phyloP scores from a whole-genome alignment of 768 basidiomycete genomes.

The Astraeus odoratus region DNA sequence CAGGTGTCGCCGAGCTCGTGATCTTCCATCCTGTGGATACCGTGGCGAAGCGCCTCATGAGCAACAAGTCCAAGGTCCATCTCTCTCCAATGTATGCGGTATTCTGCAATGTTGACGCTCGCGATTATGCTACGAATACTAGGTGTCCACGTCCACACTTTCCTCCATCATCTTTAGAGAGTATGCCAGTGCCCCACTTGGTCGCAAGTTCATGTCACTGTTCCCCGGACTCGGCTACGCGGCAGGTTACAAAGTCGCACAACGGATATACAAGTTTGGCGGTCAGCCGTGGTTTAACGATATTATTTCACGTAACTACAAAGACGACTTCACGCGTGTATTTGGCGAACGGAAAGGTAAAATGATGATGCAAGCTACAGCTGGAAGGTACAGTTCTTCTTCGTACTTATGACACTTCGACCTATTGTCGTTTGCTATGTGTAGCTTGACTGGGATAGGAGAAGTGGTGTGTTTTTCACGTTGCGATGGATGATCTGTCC shows the following conservation, averaged over 20 bases:
- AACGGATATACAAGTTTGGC: slow-evolving; percentile 96
- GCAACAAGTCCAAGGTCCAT: slow-evolving; percentile 80
- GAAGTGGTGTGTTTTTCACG: slow-evolving; percentile 69
- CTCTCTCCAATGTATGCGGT: not conserved
- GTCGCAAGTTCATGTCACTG: slow-evolving; percentile 75
- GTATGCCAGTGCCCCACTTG: slow-evolving; percentile 59
- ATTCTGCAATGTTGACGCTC: not conserved
- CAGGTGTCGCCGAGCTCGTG: slow-evolving; percentile 90
- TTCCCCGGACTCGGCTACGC: slow-evolving; percentile 98
- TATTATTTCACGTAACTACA: slow-evolving; percentile 76
- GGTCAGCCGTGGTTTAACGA: slow-evolving; percentile 99
- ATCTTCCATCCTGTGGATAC: slow-evolving; percentile 97
- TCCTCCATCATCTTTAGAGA: slow-evolving; percentile 86
- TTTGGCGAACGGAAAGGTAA: slow-evolving; percentile 96
- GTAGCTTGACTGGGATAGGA: slow-evolving; percentile 72
- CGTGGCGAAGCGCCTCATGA: slow-evolving; percentile 97
- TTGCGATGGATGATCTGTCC: not conserved
- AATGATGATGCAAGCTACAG: slow-evolving; percentile 91
- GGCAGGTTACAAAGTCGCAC: slow-evolving; percentile 93
- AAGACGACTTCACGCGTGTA: slow-evolving; percentile 66
- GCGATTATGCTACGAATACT: slow-evolving; percentile 1
- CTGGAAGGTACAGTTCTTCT: slow-evolving; percentile 64
- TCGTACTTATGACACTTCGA: not conserved
- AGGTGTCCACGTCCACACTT: slow-evolving; percentile 61
- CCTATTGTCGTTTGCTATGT: not conserved